Evolutionary conservation across 768 basidiomycete genomes (phyloP).

Genomic region (Russula compacta): DNA sequence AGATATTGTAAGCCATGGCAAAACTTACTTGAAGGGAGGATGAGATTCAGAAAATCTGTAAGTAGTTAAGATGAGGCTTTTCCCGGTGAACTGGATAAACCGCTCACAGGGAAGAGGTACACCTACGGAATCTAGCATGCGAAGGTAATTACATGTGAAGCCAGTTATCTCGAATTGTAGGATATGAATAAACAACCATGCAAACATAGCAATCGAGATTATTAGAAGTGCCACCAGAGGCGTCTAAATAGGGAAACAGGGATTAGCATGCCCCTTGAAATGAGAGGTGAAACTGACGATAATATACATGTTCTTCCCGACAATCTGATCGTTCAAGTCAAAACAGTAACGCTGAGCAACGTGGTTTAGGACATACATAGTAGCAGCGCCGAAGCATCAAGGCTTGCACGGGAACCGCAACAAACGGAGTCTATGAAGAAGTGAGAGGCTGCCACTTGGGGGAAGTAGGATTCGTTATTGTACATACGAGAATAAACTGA

Average conservation of each 20-base stretch:
- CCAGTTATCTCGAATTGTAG: neutral
- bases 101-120: constrained; percentile 6
- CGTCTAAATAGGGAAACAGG: neutral
- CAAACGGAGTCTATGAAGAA: neutral
- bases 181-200: neutral
- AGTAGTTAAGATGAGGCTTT: neutral
- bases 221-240: constrained; percentile 5
- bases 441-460: neutral
- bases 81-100: neutral
- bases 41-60: neutral
- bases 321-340: neutral
- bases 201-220: neutral
- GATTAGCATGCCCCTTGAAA: neutral
- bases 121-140: neutral
- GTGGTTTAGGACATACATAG: neutral
- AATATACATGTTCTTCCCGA: neutral
- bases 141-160: neutral
- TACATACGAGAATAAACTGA: neutral
- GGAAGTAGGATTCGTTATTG: neutral
- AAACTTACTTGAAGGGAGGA: constrained; percentile 8
- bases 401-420: constrained; percentile 1
- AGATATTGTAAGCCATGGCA: neutral
- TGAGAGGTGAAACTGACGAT: neutral
- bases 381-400: constrained; percentile 13
- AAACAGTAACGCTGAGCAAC: neutral